Percentiles rank a stretch among this genome's conserved stretches.
Evolutionary conservation across 257 asterid species (phyloP).

Genomic region (Voacanga thouarsii): DNA sequence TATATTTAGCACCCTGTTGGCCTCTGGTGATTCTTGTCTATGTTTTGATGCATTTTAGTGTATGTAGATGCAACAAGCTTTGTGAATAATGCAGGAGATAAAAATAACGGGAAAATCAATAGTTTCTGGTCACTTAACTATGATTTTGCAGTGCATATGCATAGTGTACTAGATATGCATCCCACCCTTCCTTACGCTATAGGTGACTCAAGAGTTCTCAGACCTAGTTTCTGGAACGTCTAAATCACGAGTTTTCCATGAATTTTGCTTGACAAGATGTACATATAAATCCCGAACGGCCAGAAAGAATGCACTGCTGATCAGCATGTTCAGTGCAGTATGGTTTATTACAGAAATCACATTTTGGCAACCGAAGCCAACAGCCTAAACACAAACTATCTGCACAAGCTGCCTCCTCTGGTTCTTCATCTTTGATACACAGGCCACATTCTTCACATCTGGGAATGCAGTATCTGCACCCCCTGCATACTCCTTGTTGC

Average conservation of each 20-base stretch:
- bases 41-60: background rate
- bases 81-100: background rate
- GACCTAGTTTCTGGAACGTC: background rate
- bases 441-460: slow-evolving; percentile 77
- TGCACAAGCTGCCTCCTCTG: slow-evolving; percentile 47
- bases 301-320: slow-evolving; percentile 24
- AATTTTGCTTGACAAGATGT: slow-evolving; percentile 34
- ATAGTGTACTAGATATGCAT: background rate
- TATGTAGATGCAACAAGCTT: background rate
- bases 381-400: slow-evolving; percentile 59
- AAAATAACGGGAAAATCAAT: background rate
- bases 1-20: background rate
- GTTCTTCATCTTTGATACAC: slow-evolving; percentile 49
- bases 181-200: background rate
- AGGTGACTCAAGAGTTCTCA: background rate
- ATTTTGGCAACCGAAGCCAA: slow-evolving; percentile 76
- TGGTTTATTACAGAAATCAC: slow-evolving; percentile 72
- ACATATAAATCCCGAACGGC: slow-evolving; percentile 45
- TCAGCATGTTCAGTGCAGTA: slow-evolving; percentile 54
- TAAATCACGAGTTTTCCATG: background rate
- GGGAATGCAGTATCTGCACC: slow-evolving; percentile 50
- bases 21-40: background rate
- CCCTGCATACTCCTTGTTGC: slow-evolving; percentile 35
- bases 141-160: background rate
- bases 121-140: background rate